A percentile compares a stretch with the other conserved stretches of the same genome.
Evolutionary conservation across 305 asterid species (phyloP).

Genomic region (Withania somnifera): DNA sequence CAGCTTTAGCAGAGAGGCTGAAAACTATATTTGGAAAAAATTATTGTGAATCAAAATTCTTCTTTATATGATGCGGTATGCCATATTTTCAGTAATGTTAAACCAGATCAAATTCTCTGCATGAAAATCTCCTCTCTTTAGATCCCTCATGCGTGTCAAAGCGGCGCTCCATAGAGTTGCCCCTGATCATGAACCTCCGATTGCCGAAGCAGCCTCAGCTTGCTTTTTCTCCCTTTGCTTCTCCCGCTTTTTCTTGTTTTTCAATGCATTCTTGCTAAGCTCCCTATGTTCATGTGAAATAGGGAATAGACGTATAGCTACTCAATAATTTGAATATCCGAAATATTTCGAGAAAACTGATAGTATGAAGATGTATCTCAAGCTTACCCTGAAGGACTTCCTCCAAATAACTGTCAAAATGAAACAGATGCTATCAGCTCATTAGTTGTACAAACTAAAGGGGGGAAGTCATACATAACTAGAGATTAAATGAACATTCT

Average conservation of each 20-base stretch:
- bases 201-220: conserved; percentile 37
- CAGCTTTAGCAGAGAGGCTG: neutral
- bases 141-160: neutral
- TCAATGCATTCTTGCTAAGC: conserved; percentile 75
- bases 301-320: neutral
- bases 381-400: conserved; percentile 58
- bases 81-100: neutral
- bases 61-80: neutral
- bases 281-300: conserved; percentile 31
- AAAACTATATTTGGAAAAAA: neutral
- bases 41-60: neutral
- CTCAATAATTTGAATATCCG: neutral
- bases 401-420: conserved; percentile 62
- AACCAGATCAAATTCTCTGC: neutral
- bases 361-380: neutral
- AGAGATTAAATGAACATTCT: neutral
- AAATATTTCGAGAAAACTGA: neutral
- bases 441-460: neutral
- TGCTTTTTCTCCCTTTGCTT: conserved; percentile 79
- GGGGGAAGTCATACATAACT: neutral
- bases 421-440: conserved; percentile 1
- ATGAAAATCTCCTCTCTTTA: neutral
- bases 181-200: conserved; percentile 15
- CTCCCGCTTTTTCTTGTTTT: conserved; percentile 85
- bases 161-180: neutral